Percentiles rank a stretch among this genome's conserved stretches.
These are phyloP conservation scores for Dissophora ornata DNA, from an alignment of 192 early-diverging fungal genomes.

Conservation along the genomic window DNA sequence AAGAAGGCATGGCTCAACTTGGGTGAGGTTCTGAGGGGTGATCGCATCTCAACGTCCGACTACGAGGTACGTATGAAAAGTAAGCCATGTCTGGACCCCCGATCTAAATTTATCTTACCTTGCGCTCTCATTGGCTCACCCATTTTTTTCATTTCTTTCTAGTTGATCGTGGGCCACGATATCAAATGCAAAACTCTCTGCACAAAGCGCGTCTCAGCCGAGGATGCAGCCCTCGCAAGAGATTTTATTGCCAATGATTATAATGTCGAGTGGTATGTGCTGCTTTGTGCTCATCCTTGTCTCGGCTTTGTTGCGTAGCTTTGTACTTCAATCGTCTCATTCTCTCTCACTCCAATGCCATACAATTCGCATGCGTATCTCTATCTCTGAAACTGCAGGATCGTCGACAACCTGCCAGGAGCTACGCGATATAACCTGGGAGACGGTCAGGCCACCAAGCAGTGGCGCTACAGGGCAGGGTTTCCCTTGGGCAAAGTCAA, in stretches of 20 bases:
- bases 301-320: too few relatives aligned
- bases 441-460: conserved; percentile 45
- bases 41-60: conserved; percentile 72
- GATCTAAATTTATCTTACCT: background rate
- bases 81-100: background rate
- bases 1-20: conserved; percentile 59
- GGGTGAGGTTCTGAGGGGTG: conserved; percentile 78
- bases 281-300: background rate
- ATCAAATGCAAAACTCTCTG: conserved; percentile 66
- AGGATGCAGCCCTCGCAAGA: conserved; percentile 58
- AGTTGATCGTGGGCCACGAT: conserved; percentile 60
- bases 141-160: too few relatives aligned
- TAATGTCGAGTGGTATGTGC: conserved; percentile 66
- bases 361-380: background rate
- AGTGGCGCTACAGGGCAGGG: conserved; percentile 64
- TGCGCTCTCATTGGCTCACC: background rate
- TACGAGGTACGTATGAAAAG: conserved; percentile 59
- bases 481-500: conserved; percentile 69
- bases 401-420: conserved; percentile 75
- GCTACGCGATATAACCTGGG: conserved; percentile 61
- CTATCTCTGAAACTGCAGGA: conserved; percentile 32
- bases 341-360: too few relatives aligned
- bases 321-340: too few relatives aligned
- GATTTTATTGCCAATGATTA: conserved; percentile 69
- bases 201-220: conserved; percentile 54